Evolutionary conservation across 2,329 filamentous ascomycete species (phyloP).

Genomic region (Trichoderma sp.): DNA sequence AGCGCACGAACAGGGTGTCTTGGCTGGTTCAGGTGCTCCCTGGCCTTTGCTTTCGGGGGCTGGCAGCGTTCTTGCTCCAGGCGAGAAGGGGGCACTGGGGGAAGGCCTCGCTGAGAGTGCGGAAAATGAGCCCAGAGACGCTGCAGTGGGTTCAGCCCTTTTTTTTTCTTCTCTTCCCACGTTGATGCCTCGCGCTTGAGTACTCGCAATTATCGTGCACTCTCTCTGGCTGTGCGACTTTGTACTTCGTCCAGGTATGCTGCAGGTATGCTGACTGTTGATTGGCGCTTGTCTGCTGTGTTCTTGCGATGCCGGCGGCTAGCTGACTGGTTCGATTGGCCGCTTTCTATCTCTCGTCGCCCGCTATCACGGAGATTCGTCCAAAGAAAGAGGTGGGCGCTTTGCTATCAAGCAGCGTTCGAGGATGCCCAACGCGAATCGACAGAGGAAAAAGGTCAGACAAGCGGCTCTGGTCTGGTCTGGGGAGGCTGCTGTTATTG

Average conservation of each 20-base stretch:
- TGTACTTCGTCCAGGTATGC: neutral
- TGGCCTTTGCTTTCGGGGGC: neutral
- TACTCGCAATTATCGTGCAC: neutral
- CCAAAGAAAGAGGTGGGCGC: neutral
- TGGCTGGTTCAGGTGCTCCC: constrained; percentile 11
- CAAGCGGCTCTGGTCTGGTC: neutral
- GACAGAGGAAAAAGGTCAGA: neutral
- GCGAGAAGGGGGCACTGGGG: neutral
- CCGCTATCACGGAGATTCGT: neutral
- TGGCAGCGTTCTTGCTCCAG: constrained; percentile 6
- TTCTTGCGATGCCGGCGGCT: neutral
- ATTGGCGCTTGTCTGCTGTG: neutral
- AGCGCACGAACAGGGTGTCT: constrained; percentile 14
- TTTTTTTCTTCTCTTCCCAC: neutral
- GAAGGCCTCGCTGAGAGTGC: neutral
- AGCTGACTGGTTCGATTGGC: neutral
- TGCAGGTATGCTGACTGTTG: neutral
- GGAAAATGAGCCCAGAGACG: neutral
- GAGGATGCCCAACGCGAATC: neutral
- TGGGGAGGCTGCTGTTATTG: constrained; percentile 16
- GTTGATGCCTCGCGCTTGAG: neutral
- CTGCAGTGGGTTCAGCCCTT: neutral
- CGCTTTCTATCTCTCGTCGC: neutral
- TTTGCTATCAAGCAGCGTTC: neutral
- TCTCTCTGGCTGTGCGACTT: neutral